Conservation (phyloP, 148 eudicot genomes). For the Silene conica region DNA sequence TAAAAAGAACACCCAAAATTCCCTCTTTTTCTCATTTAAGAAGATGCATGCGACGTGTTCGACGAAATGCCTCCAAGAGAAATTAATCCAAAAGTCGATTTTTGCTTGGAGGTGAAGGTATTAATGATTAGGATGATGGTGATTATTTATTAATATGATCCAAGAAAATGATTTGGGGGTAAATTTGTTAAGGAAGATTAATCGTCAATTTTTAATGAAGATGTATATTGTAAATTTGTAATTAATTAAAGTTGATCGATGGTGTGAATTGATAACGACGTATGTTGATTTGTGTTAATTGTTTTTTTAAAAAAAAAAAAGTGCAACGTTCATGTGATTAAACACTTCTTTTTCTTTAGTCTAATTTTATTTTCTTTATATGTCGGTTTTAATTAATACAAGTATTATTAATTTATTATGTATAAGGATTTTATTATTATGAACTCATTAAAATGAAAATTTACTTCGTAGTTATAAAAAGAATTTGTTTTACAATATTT, state of each 20-base stretch:
- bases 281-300: slow-evolving; percentile 22
- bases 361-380: background rate
- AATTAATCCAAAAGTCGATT: background rate
- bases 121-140: background rate
- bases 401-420: too few relatives aligned
- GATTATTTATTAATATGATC: background rate
- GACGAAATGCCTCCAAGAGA: slow-evolving; percentile 30
- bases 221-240: too few relatives aligned
- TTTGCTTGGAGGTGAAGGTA: slow-evolving; percentile 23
- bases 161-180: background rate
- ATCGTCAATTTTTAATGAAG: background rate
- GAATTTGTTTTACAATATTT: too few relatives aligned
- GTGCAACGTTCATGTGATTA: slow-evolving; percentile 27
- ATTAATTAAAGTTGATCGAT: background rate
- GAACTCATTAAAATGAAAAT: background rate
- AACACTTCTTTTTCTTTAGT: slow-evolving; percentile 1
- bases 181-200: background rate
- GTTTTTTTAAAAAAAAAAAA: background rate
- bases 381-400: too few relatives aligned
- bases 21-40: background rate
- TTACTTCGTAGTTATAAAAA: too few relatives aligned
- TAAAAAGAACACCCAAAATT: slow-evolving; percentile 2
- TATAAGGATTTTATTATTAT: background rate
- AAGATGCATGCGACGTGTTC: slow-evolving; percentile 29
- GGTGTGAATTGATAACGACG: slow-evolving; percentile 26